Conservation (phyloP, 1,284 basidiomycete genomes). For the Vanrija pseudolonga region DNA sequence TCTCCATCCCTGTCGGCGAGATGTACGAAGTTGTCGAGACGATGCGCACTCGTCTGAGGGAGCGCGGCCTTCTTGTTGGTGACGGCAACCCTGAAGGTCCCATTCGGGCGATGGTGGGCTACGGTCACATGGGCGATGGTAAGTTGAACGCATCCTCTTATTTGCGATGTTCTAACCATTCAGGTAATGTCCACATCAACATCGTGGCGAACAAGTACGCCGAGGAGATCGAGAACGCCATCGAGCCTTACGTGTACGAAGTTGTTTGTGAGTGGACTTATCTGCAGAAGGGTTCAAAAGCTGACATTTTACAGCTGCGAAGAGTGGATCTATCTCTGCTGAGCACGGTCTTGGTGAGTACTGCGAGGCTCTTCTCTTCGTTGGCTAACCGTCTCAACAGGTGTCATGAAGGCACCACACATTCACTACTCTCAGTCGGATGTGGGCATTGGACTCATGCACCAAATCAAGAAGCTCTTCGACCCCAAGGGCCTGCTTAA, state of each 20-base stretch:
- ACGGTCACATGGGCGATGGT: slow-evolving; percentile 97
- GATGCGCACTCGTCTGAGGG: slow-evolving; percentile 68
- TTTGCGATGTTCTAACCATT: neutral
- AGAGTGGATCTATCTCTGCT: slow-evolving; percentile 88
- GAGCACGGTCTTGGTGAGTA: slow-evolving; percentile 75
- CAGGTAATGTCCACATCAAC: slow-evolving; percentile 93
- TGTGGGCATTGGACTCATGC: slow-evolving; percentile 82
- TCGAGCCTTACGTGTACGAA: slow-evolving; percentile 96
- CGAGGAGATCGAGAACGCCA: slow-evolving; percentile 73
- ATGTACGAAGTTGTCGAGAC: slow-evolving; percentile 88
- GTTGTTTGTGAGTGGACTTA: slow-evolving; percentile 57
- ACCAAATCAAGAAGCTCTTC: slow-evolving; percentile 81
- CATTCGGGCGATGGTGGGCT: slow-evolving; percentile 81
- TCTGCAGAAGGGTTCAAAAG: neutral
- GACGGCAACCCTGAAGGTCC: slow-evolving; percentile 57
- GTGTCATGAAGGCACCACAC: slow-evolving; percentile 89
- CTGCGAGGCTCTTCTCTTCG: neutral
- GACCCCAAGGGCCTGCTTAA: slow-evolving; percentile 88
- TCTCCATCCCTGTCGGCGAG: slow-evolving; percentile 80
- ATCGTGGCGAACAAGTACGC: slow-evolving; percentile 81
- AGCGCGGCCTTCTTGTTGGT: slow-evolving; percentile 66
- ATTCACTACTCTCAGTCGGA: slow-evolving; percentile 82
- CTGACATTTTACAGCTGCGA: slow-evolving; percentile 26
- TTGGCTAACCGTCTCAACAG: slow-evolving; percentile 3
- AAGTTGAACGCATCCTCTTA: slow-evolving; percentile 35